Base-by-base conservation (phyloP, 2,329 filamentous ascomycete species). In the Tolypocladium nubicola region DNA sequence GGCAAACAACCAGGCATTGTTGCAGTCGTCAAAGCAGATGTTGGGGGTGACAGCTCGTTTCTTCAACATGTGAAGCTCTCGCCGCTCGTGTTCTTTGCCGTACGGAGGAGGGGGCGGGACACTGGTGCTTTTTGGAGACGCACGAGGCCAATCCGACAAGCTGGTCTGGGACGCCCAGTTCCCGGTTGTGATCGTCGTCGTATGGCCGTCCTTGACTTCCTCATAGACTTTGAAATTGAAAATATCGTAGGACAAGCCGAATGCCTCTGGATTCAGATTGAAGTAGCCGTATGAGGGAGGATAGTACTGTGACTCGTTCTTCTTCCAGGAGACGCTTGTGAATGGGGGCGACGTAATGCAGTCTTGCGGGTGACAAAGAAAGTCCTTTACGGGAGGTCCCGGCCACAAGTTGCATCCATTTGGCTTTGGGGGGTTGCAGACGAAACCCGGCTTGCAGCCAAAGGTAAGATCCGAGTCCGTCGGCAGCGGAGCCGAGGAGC, bases 231-330 rank as follows among this genome's bases (percentile, higher is more conserved):
- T 64, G 30, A 76, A 70, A 23, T 76, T 74, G 59, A 87, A 88
- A 21, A 88, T 84, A 47, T 79, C 79, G 58, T 82, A 85, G 54
- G 76, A 79, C 19, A 89, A 72, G 5, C 85, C 85, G 58, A 89
- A 89, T 0, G 76, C 76, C 1, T 74, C 67, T 0, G 86, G 73
- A 57, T 84, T 75, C n/a, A 89, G 75, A 58, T 88, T 79, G 71
- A 84, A 89, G 66, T 87, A 88, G 4, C 78, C 81, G 14, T 61
- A 60, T 4, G 64, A 61, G 1, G 79, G 75, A 2, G 78, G 78
- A 60, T 79, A 85, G 64, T 80, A 83, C 19, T 70, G 61, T 0
- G 79, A 82, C 49, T 73, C 57, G 57, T 76, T 74, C 1, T 67
- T 62, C 0, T 68, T 62, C 82, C 81, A 85, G 0, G 63, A 64